Base-by-base conservation (phyloP, 2,329 filamentous ascomycete genomes). In the Xylariales sp. region DNA sequence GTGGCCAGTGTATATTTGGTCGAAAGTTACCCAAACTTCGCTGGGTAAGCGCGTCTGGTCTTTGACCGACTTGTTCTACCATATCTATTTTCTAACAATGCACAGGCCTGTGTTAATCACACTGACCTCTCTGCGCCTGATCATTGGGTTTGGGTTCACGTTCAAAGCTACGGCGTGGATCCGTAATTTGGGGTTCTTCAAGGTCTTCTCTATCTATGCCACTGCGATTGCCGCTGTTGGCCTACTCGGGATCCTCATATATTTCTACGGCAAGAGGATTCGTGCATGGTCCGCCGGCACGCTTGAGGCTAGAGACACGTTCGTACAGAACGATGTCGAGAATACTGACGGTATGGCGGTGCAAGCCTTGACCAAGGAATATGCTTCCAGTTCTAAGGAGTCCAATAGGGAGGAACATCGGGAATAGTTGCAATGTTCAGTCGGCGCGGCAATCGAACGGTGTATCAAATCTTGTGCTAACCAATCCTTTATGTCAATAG, bases 21-120 rank as follows among this genome's bases (percentile, higher is more conserved):
- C 4, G 59, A 64, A 48, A 61, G 55, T 33, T 61, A 58, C 33
- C 61, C 61, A 1, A 47, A 49, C 43, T 60, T 49, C 51, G 53
- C 57, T 37, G 32, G 32, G 33, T 38, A 32, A 28, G 32, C 35
- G 20, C 21, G 24, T 28, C 20, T 28, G 4, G n/a, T 16, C 12
- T 25, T 9, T 27, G 2, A 21, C 11, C 11, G 7, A 9, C 9
- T 12, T 40, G 7, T 12, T 6, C 15, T 40, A 22, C 15, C 18
- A 3, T 1, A 11, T 7, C 14, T 31, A 20, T 16, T 3, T 19
- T 25, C 4, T 3, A 9, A 14, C 29, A 37, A 20, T 32, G 4
- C 6, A 29, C 4, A 55, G 51, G 3, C 49, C 52, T 10, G 50
- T 54, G 3, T 47, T 55, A 6, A 44, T 51, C 28, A 50, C 48